A percentile compares a stretch with the other conserved stretches of the same genome.
Conservation (phyloP, 139 green algal genomes). For the Asterochloris erici region DNA sequence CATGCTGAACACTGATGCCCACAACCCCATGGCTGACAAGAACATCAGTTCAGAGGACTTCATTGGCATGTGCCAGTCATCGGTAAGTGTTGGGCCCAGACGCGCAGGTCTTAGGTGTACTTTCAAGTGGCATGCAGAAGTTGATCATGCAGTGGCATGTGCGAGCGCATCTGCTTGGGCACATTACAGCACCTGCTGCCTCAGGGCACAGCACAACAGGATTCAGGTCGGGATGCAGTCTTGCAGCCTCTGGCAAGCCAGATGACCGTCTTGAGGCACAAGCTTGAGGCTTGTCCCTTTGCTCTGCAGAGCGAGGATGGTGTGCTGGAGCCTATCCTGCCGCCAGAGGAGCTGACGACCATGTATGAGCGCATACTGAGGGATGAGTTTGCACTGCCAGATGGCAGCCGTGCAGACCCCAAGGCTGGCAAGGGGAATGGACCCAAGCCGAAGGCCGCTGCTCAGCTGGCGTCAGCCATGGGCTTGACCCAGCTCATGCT, state of each 20-base stretch:
- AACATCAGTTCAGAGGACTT: slow-evolving; percentile 75
- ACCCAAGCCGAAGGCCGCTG: background rate
- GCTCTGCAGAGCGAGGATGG: slow-evolving; percentile 29
- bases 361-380: slow-evolving; percentile 79
- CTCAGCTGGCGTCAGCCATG: slow-evolving; percentile 59
- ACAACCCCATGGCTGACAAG: slow-evolving; percentile 89
- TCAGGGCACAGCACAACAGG: background rate
- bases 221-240: background rate
- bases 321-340: slow-evolving; percentile 64
- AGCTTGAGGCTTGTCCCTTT: no score
- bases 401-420: background rate
- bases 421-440: background rate
- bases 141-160: background rate
- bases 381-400: slow-evolving; percentile 56
- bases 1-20: slow-evolving; percentile 96
- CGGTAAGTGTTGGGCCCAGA: background rate
- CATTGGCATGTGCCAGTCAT: slow-evolving; percentile 67
- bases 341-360: slow-evolving; percentile 57
- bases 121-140: background rate
- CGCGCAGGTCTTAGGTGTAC: background rate
- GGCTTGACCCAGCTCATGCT: slow-evolving; percentile 51
- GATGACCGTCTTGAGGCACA: no score
- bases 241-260: background rate
- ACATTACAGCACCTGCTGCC: background rate
- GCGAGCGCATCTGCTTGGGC: background rate